Conservation (phyloP, 305 asterid species). For the Andrographis paniculata region DNA sequence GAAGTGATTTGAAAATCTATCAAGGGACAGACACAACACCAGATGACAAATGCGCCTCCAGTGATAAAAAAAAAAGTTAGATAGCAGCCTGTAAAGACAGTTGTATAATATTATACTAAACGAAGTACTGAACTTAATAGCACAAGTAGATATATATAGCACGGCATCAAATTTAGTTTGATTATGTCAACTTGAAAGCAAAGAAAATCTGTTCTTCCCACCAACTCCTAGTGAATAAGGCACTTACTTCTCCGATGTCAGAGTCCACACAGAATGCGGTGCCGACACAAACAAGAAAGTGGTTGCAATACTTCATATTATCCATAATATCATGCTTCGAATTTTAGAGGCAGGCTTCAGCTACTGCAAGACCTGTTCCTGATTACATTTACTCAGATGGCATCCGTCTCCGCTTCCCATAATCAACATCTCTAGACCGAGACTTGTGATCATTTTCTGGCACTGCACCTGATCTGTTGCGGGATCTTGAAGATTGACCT, state of each 20-base stretch:
- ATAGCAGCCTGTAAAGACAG: conserved; percentile 14
- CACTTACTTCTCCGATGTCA: conserved; percentile 56
- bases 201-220: conserved; percentile 30
- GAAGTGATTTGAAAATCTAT: conserved; percentile 16
- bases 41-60: neutral
- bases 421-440: conserved; percentile 59
- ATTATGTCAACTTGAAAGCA: conserved; percentile 24
- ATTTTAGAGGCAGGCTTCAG: conserved; percentile 17
- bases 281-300: conserved; percentile 30
- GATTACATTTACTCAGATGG: conserved; percentile 44
- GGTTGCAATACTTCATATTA: conserved; percentile 23
- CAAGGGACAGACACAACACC: neutral
- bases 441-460: conserved; percentile 48
- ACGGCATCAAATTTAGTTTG: conserved; percentile 27
- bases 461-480: conserved; percentile 37
- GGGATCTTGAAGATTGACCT: conserved; percentile 50
- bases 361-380: conserved; percentile 7
- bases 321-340: conserved; percentile 19
- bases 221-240: conserved; percentile 27
- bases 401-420: conserved; percentile 52
- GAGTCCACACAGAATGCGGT: conserved; percentile 29
- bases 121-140: conserved; percentile 21
- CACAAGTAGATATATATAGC: conserved; percentile 32
- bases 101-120: conserved; percentile 28
- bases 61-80: conserved; percentile 5